Conservation (phyloP, 805 yeast species). For the Kodamaea restingae region DNA sequence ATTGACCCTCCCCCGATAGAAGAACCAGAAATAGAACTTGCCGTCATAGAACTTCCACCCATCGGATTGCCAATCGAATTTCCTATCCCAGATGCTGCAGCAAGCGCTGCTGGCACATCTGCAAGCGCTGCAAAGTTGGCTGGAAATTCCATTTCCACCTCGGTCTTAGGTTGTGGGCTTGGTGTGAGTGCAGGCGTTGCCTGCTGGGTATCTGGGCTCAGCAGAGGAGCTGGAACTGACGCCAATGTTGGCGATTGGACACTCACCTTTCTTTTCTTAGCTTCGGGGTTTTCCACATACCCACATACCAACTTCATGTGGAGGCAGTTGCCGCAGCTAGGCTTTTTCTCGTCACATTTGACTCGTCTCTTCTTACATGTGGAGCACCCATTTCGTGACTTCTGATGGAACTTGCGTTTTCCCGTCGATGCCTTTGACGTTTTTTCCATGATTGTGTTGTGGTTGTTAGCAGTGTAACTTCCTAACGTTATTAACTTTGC, state of each 20-base stretch:
- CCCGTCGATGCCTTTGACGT: conserved; percentile 42
- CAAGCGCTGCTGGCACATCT: conserved; percentile 5
- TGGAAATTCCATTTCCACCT: not conserved
- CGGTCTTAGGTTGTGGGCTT: conserved; percentile 1
- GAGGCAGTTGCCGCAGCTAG: conserved; percentile 72
- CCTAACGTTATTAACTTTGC: not conserved
- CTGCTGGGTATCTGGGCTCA: conserved; percentile 17
- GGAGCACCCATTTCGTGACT: conserved; percentile 83
- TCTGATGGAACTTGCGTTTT: conserved; percentile 84
- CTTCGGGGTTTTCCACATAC: conserved; percentile 29
- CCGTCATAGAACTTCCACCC: not conserved
- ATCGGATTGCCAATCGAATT: too few species aligned
- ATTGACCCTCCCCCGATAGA: too few species aligned
- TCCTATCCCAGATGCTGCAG: conserved; percentile 7
- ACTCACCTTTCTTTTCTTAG: conserved; percentile 7
- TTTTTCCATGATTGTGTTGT: conserved; percentile 2
- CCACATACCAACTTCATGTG: conserved; percentile 78
- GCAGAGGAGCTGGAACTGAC: not conserved
- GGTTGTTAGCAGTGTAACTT: not conserved
- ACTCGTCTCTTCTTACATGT: conserved; percentile 88
- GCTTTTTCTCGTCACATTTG: conserved; percentile 86
- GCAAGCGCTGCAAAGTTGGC: not conserved
- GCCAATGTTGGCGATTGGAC: conserved; percentile 6
- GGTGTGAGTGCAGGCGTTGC: conserved; percentile 25
- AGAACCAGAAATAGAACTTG: too few species aligned